Evolutionary conservation across 2,329 filamentous ascomycete species (phyloP).

Genomic region (Remersonia thermophila): DNA sequence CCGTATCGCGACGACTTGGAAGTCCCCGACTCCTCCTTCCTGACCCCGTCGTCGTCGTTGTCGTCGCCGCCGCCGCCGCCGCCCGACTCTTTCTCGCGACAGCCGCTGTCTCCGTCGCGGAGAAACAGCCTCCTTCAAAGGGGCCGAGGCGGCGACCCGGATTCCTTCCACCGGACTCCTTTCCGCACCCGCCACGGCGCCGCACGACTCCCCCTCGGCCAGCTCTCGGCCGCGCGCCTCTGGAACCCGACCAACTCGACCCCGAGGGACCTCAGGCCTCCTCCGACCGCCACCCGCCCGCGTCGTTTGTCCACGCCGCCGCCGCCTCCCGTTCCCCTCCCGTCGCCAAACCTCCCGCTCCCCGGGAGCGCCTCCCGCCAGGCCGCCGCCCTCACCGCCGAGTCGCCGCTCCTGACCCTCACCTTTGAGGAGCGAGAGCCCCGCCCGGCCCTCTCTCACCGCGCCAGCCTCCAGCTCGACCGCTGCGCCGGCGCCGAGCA

Average conservation of each 20-base stretch:
- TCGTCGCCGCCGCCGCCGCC: too few relatives aligned
- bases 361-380: constrained; percentile 26
- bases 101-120: constrained; percentile 7
- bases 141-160: constrained; percentile 15
- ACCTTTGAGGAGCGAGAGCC: constrained; percentile 35
- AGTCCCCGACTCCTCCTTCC: constrained; percentile 9
- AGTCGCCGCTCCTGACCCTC: constrained; percentile 40
- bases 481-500: constrained; percentile 32
- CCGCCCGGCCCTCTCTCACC: constrained; percentile 25
- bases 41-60: too few relatives aligned
- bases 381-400: constrained; percentile 28
- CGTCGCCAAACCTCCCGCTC: constrained; percentile 26
- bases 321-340: constrained; percentile 40
- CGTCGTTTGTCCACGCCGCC: constrained; percentile 43
- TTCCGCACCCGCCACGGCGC: constrained; percentile 32
- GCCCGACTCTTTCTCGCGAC: too few relatives aligned
- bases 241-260: constrained; percentile 52
- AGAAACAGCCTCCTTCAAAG: constrained; percentile 15
- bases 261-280: constrained; percentile 27
- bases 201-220: constrained; percentile 23
- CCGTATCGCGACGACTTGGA: constrained; percentile 9
- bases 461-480: constrained; percentile 41
- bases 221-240: constrained; percentile 37
- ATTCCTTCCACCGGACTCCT: constrained; percentile 25
- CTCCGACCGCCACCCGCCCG: constrained; percentile 20